phyloP scores from a whole-genome alignment of 352 stramenopile genomes.

The Plasmopara viticola region DNA sequence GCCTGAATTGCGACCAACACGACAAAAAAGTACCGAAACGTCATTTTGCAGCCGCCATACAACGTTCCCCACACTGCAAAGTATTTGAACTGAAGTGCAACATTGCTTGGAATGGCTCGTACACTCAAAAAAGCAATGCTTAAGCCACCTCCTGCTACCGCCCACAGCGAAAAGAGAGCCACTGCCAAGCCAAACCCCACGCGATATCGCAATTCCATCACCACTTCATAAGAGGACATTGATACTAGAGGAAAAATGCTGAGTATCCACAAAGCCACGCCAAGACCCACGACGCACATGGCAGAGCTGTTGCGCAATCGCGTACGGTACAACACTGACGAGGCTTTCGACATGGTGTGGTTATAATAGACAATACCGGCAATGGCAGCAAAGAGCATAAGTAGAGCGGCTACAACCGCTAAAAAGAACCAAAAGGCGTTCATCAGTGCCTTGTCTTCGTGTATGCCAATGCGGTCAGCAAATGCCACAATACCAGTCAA shows the following conservation, averaged over 20 bases:
- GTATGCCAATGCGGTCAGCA: slow-evolving; percentile 54
- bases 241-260: slow-evolving; percentile 50
- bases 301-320: slow-evolving; percentile 32
- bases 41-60: slow-evolving; percentile 47
- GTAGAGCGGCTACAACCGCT: slow-evolving; percentile 27
- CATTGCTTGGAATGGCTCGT: slow-evolving; percentile 25
- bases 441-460: slow-evolving; percentile 41
- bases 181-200: slow-evolving; percentile 38
- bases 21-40: slow-evolving; percentile 60
- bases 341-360: slow-evolving; percentile 23
- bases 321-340: slow-evolving; percentile 17
- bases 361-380: slow-evolving; percentile 15
- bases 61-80: slow-evolving; percentile 50
- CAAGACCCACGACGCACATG: slow-evolving; percentile 45
- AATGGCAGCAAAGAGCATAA: slow-evolving; percentile 33
- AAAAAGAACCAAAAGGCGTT: slow-evolving; percentile 43
- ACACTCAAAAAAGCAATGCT: slow-evolving; percentile 41
- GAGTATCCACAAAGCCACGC: slow-evolving; percentile 45
- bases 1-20: slow-evolving; percentile 42
- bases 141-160: slow-evolving; percentile 36
- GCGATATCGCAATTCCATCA: slow-evolving; percentile 55
- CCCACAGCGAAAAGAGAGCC: slow-evolving; percentile 40
- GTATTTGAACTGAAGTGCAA: slow-evolving; percentile 42
- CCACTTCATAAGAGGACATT: slow-evolving; percentile 52
- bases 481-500: slow-evolving; percentile 68